These are phyloP conservation scores for Aureobasidium sp. DNA, from an alignment of 2,329 filamentous ascomycete species.

Conservation along the genomic window DNA sequence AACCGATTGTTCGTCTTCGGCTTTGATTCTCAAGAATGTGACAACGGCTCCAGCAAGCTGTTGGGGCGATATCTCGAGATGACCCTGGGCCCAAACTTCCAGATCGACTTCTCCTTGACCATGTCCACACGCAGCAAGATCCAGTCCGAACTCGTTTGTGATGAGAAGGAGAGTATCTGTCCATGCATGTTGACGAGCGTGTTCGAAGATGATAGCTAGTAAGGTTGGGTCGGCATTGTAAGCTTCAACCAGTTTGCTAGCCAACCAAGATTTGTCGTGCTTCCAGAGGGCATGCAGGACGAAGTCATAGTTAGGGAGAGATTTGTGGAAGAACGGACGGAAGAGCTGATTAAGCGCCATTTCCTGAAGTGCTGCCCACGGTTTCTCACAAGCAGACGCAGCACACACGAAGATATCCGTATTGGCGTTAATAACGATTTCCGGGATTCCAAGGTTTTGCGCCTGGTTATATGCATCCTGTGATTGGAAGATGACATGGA, in stretches of 20 bases:
- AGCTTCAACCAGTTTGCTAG: conserved; percentile 65
- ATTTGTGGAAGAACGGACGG: conserved; percentile 72
- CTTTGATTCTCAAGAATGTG: conserved; percentile 78
- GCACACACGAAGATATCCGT: conserved; percentile 72
- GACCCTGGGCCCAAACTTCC: conserved; percentile 67
- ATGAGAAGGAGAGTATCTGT: conserved; percentile 70
- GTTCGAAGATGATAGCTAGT: conserved; percentile 64
- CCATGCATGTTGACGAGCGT: conserved; percentile 76
- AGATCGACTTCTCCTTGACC: conserved; percentile 73
- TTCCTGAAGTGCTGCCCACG: conserved; percentile 65
- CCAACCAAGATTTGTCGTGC: conserved; percentile 82
- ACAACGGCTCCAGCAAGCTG: conserved; percentile 64
- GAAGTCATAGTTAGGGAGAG: conserved; percentile 71
- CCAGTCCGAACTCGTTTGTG: conserved; percentile 75
- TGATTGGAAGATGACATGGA: conserved; percentile 52
- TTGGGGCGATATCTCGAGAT: conserved; percentile 37
- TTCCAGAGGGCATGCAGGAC: conserved; percentile 88
- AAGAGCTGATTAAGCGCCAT: conserved; percentile 72
- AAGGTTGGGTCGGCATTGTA: conserved; percentile 63
- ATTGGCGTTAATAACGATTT: conserved; percentile 59
- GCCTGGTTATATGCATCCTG: conserved; percentile 48
- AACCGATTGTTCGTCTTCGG: conserved; percentile 66
- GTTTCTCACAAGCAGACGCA: conserved; percentile 66
- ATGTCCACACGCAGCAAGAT: conserved; percentile 79
- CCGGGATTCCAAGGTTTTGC: conserved; percentile 50